These are phyloP conservation scores for Penicillium sp. DNA, from an alignment of 2,329 filamentous ascomycete genomes.

Conservation along the genomic window DNA sequence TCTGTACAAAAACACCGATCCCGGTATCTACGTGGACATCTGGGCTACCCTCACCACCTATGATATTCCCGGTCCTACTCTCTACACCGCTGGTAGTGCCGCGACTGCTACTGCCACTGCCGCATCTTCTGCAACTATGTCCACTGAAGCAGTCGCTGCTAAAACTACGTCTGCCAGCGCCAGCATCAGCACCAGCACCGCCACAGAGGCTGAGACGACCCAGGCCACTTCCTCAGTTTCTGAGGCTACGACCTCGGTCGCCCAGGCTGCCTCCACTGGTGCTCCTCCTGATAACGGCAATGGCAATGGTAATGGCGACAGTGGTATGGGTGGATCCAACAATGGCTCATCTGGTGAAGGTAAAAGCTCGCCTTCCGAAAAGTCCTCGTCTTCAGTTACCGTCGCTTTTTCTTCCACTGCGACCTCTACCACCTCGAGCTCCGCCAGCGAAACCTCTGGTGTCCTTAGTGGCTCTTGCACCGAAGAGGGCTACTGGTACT, in stretches of 20 bases:
- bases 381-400: not conserved
- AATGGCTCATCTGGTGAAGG: not conserved
- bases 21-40: slow-evolving; percentile 59
- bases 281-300: not conserved
- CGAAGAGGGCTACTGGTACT: slow-evolving; percentile 19
- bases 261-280: not conserved
- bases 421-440: not conserved
- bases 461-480: slow-evolving; percentile 14
- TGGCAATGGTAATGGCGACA: not conserved
- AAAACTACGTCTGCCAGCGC: not conserved
- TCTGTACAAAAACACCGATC: slow-evolving; percentile 58
- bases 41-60: slow-evolving; percentile 50
- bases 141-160: not conserved
- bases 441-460: not conserved
- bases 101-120: not conserved
- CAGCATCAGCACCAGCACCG: not conserved
- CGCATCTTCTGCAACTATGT: not conserved
- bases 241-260: not conserved
- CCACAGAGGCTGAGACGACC: not conserved
- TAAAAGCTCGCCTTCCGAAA: not conserved
- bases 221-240: not conserved
- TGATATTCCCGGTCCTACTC: slow-evolving; percentile 50
- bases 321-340: not conserved
- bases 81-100: slow-evolving; percentile 18
- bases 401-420: not conserved